phyloP scores from a whole-genome alignment of 345 rosid species.

The Hibiscus trionum region DNA sequence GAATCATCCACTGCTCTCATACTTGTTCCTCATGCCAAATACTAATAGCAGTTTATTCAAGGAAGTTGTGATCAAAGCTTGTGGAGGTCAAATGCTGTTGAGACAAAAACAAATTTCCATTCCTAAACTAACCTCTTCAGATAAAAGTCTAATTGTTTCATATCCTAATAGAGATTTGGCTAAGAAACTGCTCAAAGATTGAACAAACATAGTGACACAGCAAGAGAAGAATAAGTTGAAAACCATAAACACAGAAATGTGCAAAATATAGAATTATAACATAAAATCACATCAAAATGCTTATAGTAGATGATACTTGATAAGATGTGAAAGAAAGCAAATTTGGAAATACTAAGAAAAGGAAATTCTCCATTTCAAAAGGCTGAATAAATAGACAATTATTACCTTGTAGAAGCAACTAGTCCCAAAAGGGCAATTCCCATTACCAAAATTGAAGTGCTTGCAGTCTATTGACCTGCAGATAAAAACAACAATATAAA shows the following conservation, averaged over 20 bases:
- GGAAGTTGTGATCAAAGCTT: neutral
- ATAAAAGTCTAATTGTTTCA: neutral
- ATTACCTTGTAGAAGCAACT: conserved; percentile 96
- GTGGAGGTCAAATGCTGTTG: neutral
- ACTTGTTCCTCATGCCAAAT: neutral
- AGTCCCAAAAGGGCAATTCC: conserved; percentile 75
- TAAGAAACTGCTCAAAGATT: neutral
- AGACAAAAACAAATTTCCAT: neutral
- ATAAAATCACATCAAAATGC: neutral
- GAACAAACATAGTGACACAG: neutral
- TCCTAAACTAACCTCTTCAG: neutral
- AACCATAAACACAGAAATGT: neutral
- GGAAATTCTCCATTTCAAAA: neutral
- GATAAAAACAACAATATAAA: neutral
- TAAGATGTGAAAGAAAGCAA: neutral
- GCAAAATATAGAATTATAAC: neutral
- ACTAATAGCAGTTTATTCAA: neutral
- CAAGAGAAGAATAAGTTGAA: too few species aligned
- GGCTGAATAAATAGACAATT: neutral
- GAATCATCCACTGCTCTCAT: neutral
- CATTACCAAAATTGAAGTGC: conserved; percentile 45
- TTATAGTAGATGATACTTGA: neutral
- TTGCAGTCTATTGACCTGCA: conserved; percentile 87
- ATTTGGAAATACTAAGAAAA: neutral
- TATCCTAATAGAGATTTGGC: neutral